These are phyloP conservation scores for Hygrocybe punicea DNA, from an alignment of 768 basidiomycete genomes.

Conservation along the genomic window DNA sequence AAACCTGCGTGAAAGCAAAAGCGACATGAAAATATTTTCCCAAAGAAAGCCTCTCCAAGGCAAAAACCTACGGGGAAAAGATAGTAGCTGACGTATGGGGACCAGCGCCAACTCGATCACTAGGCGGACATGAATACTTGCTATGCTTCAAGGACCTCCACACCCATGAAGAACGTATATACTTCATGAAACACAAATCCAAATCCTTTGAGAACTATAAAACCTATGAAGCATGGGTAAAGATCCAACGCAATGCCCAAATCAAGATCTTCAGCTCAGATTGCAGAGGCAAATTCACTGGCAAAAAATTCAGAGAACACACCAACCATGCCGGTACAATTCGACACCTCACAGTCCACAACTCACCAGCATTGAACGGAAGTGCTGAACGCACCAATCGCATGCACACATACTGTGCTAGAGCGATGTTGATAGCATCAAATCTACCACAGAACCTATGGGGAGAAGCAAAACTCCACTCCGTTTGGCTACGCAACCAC, in stretches of 20 bases:
- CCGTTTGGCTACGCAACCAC: constrained; percentile 36
- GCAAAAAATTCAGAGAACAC: constrained; percentile 19
- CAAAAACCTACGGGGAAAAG: constrained; percentile 16
- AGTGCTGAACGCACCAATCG: constrained; percentile 27
- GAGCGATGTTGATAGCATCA: constrained; percentile 27
- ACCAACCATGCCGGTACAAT: constrained; percentile 25
- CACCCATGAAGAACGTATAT: constrained; percentile 11
- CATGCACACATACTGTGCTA: constrained; percentile 20
- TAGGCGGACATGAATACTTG: constrained; percentile 17
- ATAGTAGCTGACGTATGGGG: constrained; percentile 27
- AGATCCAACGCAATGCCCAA: constrained; percentile 19
- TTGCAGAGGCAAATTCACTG: constrained; percentile 18
- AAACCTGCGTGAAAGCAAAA: constrained; percentile 26
- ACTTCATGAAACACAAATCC: constrained; percentile 18
- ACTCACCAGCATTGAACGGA: constrained; percentile 34
- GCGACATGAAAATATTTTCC: constrained; percentile 20
- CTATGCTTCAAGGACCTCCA: constrained; percentile 14
- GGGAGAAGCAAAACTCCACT: constrained; percentile 36
- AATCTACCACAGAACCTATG: constrained; percentile 26
- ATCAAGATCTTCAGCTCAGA: constrained; percentile 31
- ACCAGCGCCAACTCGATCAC: constrained; percentile 19
- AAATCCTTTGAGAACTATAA: constrained; percentile 21
- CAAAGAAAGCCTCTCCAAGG: constrained; percentile 13
- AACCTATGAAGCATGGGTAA: constrained; percentile 27
- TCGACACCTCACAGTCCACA: constrained; percentile 32